These are phyloP conservation scores for Fusarium sp. DNA, from an alignment of 2,329 filamentous ascomycete species.

Conservation along the genomic window DNA sequence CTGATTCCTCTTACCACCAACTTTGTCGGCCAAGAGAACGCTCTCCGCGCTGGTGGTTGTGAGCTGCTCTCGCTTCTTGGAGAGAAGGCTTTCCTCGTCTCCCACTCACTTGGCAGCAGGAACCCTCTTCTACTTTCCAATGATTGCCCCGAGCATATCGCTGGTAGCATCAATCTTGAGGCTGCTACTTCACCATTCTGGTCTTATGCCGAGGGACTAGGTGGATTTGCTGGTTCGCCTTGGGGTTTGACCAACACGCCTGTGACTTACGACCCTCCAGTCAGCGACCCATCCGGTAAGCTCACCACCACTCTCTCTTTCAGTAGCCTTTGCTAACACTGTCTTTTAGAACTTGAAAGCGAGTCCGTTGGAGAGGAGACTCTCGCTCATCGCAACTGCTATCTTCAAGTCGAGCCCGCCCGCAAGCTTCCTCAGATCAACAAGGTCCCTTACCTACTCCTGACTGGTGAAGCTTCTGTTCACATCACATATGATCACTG, in stretches of 20 bases:
- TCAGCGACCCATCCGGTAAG: neutral
- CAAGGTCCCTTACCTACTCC: conserved; percentile 21
- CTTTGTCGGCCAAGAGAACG: conserved; percentile 23
- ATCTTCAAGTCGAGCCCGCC: conserved; percentile 25
- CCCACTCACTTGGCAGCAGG: conserved; percentile 27
- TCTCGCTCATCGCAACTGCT: conserved; percentile 21
- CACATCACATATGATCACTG: conserved; percentile 28
- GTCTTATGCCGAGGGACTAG: conserved; percentile 24
- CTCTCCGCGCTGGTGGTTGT: conserved; percentile 20
- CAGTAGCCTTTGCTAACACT: neutral
- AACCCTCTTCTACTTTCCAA: conserved; percentile 29
- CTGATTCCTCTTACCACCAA: conserved; percentile 28
- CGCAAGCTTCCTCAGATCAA: conserved; percentile 25
- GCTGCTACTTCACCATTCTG: conserved; percentile 31
- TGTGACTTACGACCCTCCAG: conserved; percentile 28
- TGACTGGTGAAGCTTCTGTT: conserved; percentile 31
- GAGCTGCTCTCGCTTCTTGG: conserved; percentile 32
- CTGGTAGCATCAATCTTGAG: conserved; percentile 31
- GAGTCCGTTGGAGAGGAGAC: conserved; percentile 27
- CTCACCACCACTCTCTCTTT: neutral
- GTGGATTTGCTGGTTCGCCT: conserved; percentile 7
- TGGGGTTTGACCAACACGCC: conserved; percentile 30
- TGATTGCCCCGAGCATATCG: conserved; percentile 26
- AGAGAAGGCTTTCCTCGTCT: conserved; percentile 29
- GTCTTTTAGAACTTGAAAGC: conserved; percentile 2